A percentile compares a stretch with the other conserved stretches of the same genome.
Evolutionary conservation across 768 basidiomycete species (phyloP).

Genomic region (Collybiopsis luxurians): DNA sequence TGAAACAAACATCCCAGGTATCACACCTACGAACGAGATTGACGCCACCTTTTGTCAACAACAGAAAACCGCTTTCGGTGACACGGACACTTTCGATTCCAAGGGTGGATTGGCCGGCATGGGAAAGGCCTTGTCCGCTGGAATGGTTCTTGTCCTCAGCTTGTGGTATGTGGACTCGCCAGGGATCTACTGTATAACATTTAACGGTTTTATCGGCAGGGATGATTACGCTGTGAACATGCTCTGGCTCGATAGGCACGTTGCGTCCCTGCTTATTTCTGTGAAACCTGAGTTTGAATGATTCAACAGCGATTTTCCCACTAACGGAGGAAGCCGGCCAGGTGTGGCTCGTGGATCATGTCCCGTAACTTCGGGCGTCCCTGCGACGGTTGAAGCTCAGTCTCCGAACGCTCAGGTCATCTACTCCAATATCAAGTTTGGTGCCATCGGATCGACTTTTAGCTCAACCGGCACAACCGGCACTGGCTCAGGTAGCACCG

Average conservation of each 20-base stretch:
- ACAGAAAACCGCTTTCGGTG: conserved; percentile 30
- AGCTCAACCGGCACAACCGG: conserved; percentile 1
- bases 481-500: no score
- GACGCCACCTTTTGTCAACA: conserved; percentile 37
- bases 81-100: conserved; percentile 31
- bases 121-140: conserved; percentile 20
- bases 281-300: no score
- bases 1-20: no score
- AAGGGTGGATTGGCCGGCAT: conserved; percentile 28
- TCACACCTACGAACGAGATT: conserved; percentile 33
- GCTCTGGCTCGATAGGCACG: conserved; percentile 50
- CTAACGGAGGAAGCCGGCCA: no score
- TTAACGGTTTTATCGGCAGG: no score
- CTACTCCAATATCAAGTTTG: conserved; percentile 39
- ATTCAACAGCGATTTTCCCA: no score
- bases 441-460: conserved; percentile 36
- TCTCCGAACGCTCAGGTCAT: conserved; percentile 25
- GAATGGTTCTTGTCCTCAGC: conserved; percentile 32
- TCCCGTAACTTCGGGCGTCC: no score
- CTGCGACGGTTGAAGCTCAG: conserved; percentile 21
- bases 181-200: conserved; percentile 35
- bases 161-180: conserved; percentile 32
- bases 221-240: conserved; percentile 53
- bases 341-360: no score
- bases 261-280: neutral